Conservation (phyloP, 2,329 filamentous ascomycete genomes). For the Monilinia laxa region DNA sequence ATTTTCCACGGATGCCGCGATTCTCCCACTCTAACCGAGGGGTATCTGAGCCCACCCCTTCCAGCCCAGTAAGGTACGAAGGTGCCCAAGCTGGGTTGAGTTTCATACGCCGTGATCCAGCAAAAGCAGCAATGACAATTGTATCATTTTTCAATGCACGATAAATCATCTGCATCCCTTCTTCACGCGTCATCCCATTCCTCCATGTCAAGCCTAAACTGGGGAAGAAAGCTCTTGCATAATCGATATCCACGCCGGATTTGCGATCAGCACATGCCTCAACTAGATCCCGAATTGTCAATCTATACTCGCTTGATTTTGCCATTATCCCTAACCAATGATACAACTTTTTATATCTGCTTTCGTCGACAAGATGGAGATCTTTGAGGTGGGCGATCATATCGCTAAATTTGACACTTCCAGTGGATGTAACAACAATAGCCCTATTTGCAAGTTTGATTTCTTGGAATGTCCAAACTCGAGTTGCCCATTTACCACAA, state of each 20-base stretch:
- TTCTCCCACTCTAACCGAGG: conserved; percentile 7
- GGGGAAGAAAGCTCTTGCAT: conserved; percentile 30
- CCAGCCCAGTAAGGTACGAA: conserved; percentile 2
- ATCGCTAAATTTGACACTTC: conserved; percentile 5
- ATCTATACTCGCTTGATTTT: conserved; percentile 6
- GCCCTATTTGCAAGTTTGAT: conserved; percentile 28
- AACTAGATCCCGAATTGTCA: conserved; percentile 25
- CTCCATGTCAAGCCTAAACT: conserved; percentile 26
- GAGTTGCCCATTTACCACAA: conserved; percentile 28
- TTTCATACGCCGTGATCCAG: conserved; percentile 4
- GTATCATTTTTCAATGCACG: background rate
- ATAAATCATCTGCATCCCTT: conserved; percentile 24
- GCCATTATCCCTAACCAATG: background rate
- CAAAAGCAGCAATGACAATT: background rate
- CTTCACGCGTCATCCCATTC: conserved; percentile 26
- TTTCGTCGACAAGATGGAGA: background rate
- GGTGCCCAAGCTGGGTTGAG: conserved; percentile 11
- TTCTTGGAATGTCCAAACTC: conserved; percentile 32
- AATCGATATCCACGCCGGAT: conserved; percentile 27
- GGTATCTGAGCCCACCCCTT: background rate
- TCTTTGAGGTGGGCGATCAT: background rate
- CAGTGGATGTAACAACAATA: conserved; percentile 12
- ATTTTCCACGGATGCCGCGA: conserved; percentile 5
- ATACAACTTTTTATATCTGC: background rate
- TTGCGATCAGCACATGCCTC: conserved; percentile 20